These are phyloP conservation scores for Asclepias syriaca DNA, from an alignment of 257 asterid species.

Conservation along the genomic window DNA sequence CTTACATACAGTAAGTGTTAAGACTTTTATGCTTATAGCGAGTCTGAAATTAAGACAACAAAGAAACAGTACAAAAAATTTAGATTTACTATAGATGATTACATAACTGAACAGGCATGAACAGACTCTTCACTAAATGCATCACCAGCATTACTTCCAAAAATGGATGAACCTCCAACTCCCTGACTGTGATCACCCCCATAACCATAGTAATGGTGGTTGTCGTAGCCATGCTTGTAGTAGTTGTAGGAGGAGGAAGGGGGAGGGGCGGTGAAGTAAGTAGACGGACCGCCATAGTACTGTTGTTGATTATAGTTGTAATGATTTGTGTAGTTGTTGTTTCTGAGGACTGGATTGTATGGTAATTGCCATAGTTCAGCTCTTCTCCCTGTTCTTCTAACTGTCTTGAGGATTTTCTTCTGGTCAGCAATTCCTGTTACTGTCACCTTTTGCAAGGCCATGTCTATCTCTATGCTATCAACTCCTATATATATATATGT, in stretches of 20 bases:
- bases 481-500: constrained; percentile 44
- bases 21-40: no score
- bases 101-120: constrained; percentile 56
- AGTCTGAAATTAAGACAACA: no score
- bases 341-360: constrained; percentile 45
- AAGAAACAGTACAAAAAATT: no score
- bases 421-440: constrained; percentile 66
- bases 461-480: constrained; percentile 65
- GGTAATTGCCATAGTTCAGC: constrained; percentile 75
- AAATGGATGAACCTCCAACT: constrained; percentile 34
- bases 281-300: constrained; percentile 31
- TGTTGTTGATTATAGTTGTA: constrained; percentile 27
- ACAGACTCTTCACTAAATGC: constrained; percentile 70
- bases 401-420: constrained; percentile 56
- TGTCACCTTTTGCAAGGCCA: constrained; percentile 66
- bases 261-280: constrained; percentile 30
- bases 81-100: not conserved
- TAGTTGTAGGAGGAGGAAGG: constrained; percentile 60
- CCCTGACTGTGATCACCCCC: not conserved
- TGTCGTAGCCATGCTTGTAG: constrained; percentile 66
- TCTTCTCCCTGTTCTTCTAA: constrained; percentile 57
- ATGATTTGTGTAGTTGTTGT: constrained; percentile 29
- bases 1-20: no score
- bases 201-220: constrained; percentile 8
- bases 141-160: constrained; percentile 51